Evolutionary conservation across 1,284 basidiomycete genomes (phyloP), one percentile per base, ranked within the genome.

Genomic region (Polyporus tsugae): DNA sequence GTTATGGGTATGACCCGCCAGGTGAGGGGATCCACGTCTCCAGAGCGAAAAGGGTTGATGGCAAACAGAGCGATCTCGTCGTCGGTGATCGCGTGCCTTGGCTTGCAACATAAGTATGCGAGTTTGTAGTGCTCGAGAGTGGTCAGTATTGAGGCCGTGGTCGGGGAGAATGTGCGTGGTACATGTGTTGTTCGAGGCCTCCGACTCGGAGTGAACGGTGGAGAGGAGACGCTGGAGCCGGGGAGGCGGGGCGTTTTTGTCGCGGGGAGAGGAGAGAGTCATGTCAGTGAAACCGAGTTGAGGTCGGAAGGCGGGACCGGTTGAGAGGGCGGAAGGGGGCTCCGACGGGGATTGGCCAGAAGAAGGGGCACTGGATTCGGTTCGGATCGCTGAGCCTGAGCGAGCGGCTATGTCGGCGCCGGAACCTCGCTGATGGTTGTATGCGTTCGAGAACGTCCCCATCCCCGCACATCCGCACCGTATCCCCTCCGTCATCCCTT

Each of bases 391-490:
- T 72, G 71, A 63, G 69, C 71, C 71, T 72, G 71, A 70, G 46
- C 71, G 62, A 64, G 75, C 75, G 74, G 67, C 72, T 75, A 74
- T 69, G 58, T 64, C 74, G 74, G 74, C 73, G 73, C 74, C 72
- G 72, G 73, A 64, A 67, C 64, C 73, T 72, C 67, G 66, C 66
- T 76, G 75, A 75, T 75, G 75, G 75, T 71, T 71, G 69, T 69
- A 67, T 66, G 72, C 70, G 71, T 69, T 75, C 72, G 67, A 66
- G 74, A 74, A 73, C 70, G 68, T 70, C 71, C 73, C 70, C 75
- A 74, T 70, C 73, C 76, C 76, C 75, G 75, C 74, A 74, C 70
- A 71, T 71, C 74, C 73, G 71, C 73, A 65, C 70, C 72, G 72
- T 74, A 70, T 73, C 76, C 74, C 77, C 73, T 74, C 75, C 75